Base-by-base conservation (phyloP, 2,329 filamentous ascomycete genomes). In the Diatrype stigma region DNA sequence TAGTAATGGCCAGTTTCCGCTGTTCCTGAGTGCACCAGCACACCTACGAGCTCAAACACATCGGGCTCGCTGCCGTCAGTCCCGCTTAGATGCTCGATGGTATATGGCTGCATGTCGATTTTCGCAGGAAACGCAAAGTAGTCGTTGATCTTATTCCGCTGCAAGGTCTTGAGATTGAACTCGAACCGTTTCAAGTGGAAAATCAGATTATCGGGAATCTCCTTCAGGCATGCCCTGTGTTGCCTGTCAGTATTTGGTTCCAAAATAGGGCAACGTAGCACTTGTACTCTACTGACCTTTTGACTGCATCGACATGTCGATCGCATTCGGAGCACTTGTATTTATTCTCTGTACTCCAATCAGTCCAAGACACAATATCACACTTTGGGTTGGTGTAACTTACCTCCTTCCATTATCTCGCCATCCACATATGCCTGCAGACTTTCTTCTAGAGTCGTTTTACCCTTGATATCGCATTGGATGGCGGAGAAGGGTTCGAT, bases 1-100 rank as follows among this genome's bases (percentile, higher is more conserved):
- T 96, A 97, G 71, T 99, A 99, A 67, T 99, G 94, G 0, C 94
- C 94, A 26, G 90, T 93, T 64, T 96, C 90, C 12, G 93, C 91
- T 2, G 89, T 96, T 16, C 94, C 94, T 14, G 89, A 87, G 66
- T 99, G 94, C 2, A 99, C 90, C 17, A 99, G 82, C 44, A 99
- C 84, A 2, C 94, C 94, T n/a, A 96, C 92, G 3, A 99, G 79
- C 68, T 96, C 90, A 62, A 97, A 99, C 1, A 89, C 68, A 67
- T 99, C 94, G 37, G 86, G 80, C 42, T 81, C 70, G 3, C 72
- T 73, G 3, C 75, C 68, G 1, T 76, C 71, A 3, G 82, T 76
- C 51, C 89, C 78, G 56, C 85, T 89, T 30, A 96, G 79, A 62
- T 92, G 80, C 42, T 92, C 87, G n/a, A 95, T 83, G 16, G 90